These are phyloP conservation scores for Pleurotus salmoneostramineus DNA, from an alignment of 768 basidiomycete species.

Conservation along the genomic window DNA sequence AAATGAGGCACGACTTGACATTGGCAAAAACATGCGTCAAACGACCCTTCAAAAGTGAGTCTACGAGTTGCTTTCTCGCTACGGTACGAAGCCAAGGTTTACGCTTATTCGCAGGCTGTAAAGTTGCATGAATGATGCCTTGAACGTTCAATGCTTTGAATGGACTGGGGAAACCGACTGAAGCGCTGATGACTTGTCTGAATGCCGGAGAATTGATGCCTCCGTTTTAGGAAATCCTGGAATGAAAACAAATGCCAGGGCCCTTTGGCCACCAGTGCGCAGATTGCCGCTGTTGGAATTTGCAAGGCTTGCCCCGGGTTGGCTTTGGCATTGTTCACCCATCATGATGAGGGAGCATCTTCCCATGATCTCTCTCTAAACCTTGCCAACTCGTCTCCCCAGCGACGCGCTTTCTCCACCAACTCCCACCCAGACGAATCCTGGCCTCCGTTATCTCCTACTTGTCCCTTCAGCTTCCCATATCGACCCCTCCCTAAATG, in stretches of 20 bases:
- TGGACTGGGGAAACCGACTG: neutral
- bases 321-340: neutral
- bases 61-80: no score
- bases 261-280: neutral
- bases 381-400: neutral
- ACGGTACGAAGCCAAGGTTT: no score
- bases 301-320: neutral
- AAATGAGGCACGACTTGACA: no score
- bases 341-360: conserved; percentile 7
- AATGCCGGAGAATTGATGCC: neutral
- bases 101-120: no score
- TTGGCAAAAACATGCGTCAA: no score
- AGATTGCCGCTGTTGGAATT: conserved; percentile 6
- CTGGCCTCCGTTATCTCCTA: neutral
- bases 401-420: neutral
- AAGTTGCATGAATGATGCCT: neutral
- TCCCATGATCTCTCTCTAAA: conserved; percentile 3
- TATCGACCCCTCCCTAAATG: conserved; percentile 1
- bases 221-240: neutral
- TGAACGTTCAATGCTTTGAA: neutral
- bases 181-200: neutral
- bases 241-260: neutral
- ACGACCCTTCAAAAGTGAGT: no score
- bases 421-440: neutral
- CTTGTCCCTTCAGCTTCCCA: neutral